These are phyloP conservation scores for Candida gigantensis DNA, from an alignment of 1,139 yeast species.

Conservation along the genomic window DNA sequence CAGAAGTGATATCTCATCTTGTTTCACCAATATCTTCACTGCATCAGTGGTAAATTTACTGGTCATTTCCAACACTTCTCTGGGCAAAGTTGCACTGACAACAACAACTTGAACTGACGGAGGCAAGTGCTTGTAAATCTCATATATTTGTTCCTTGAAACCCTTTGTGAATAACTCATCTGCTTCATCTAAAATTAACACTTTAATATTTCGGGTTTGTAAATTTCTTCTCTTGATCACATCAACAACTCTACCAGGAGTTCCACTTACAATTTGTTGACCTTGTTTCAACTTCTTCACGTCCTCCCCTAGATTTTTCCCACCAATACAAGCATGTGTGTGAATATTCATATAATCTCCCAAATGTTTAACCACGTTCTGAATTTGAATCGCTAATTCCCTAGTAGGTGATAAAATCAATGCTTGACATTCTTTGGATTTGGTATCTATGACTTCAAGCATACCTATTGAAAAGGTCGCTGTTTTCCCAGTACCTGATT, in stretches of 20 bases:
- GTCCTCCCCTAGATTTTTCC: conserved; percentile 82
- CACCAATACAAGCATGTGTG: conserved; percentile 93
- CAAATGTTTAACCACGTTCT: conserved; percentile 76
- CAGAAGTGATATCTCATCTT: conserved; percentile 85
- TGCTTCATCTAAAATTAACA: conserved; percentile 90
- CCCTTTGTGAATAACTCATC: conserved; percentile 91
- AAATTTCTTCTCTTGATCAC: conserved; percentile 77
- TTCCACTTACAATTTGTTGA: conserved; percentile 92
- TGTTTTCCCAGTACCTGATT: conserved; percentile 97
- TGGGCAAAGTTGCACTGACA: conserved; percentile 88
- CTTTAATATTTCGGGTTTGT: conserved; percentile 69
- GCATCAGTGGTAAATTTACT: conserved; percentile 89
- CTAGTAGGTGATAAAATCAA: conserved; percentile 92
- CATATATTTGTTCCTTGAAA: conserved; percentile 89
- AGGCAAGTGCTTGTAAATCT: conserved; percentile 79
- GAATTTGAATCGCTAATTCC: conserved; percentile 89
- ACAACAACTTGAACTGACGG: conserved; percentile 87
- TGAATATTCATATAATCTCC: conserved; percentile 86
- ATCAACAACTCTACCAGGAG: conserved; percentile 93
- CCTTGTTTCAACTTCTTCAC: conserved; percentile 70
- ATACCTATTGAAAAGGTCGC: conserved; percentile 95
- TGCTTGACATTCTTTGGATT: conserved; percentile 72
- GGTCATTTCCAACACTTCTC: conserved; percentile 84
- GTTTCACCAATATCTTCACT: conserved; percentile 82
- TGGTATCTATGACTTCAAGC: conserved; percentile 75